Percentiles rank a stretch among this genome's conserved stretches.
phyloP scores from a whole-genome alignment of 2,329 filamentous ascomycete species.

The Fusarium secorum region DNA sequence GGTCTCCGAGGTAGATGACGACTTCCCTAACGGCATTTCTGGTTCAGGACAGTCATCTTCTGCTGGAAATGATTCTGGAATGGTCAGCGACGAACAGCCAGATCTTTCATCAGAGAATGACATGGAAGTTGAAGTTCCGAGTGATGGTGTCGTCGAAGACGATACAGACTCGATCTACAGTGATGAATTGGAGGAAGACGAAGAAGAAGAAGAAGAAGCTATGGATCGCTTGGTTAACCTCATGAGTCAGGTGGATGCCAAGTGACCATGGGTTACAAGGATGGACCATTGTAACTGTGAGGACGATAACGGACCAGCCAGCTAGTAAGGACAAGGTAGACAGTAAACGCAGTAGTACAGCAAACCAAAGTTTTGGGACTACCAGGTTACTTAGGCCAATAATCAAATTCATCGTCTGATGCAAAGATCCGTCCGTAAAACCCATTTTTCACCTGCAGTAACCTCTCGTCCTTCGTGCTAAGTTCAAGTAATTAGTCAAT shows the following conservation, averaged over 20 bases:
- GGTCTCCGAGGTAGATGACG: background rate
- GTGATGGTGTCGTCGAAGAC: background rate
- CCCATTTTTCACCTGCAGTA: constrained; percentile 85
- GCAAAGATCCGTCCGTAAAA: constrained; percentile 84
- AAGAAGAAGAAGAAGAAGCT: constrained; percentile 16
- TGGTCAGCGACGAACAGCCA: background rate
- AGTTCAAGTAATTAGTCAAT: constrained; percentile 13
- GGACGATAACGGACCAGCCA: background rate
- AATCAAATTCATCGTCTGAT: constrained; percentile 57
- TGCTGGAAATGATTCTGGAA: background rate
- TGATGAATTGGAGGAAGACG: constrained; percentile 5
- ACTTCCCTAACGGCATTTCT: background rate
- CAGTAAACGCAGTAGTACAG: background rate
- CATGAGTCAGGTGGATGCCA: background rate
- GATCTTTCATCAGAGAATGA: background rate
- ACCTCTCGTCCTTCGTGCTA: constrained; percentile 87
- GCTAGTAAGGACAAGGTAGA: background rate
- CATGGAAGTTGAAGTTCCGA: background rate
- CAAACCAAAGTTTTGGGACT: background rate
- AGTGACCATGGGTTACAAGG: background rate
- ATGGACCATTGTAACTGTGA: background rate
- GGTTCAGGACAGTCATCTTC: background rate
- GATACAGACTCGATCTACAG: background rate
- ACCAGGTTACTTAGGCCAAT: background rate
- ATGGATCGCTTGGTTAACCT: constrained; percentile 35